Percentiles rank a stretch among this genome's conserved stretches.
phyloP scores from a whole-genome alignment of 163 green algal species.

The Chlorella variabilis region DNA sequence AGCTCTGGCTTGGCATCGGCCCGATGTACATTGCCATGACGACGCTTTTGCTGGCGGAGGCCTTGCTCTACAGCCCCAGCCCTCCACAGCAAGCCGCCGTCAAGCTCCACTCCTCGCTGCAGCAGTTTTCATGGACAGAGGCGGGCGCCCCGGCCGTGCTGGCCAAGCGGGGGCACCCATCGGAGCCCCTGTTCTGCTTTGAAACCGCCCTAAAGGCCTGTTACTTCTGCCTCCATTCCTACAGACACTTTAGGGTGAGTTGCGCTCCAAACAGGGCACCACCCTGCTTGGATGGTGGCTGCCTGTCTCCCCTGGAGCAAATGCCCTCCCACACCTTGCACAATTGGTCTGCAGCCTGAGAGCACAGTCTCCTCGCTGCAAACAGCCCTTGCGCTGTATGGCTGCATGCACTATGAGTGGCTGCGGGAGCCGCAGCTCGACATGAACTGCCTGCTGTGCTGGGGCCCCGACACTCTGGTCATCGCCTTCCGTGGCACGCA shows the following conservation, averaged over 20 bases:
- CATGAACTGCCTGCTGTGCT: conserved; percentile 34
- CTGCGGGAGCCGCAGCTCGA: conserved; percentile 25
- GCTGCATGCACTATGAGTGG: conserved; percentile 32
- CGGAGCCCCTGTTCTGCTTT: conserved; percentile 37
- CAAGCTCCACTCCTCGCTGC: conserved; percentile 21
- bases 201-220: conserved; percentile 16
- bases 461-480: conserved; percentile 10
- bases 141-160: neutral
- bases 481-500: conserved; percentile 33
- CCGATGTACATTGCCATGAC: conserved; percentile 19
- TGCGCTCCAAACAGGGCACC: no score
- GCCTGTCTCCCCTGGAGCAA: no score
- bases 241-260: conserved; percentile 21
- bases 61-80: conserved; percentile 26
- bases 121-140: conserved; percentile 34
- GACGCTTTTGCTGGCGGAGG: neutral
- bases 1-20: conserved; percentile 6
- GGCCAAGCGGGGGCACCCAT: conserved; percentile 4
- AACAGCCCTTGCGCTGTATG: conserved; percentile 29
- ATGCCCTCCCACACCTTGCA: no score
- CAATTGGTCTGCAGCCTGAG: neutral
- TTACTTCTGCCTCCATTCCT: conserved; percentile 33
- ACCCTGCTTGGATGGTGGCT: no score
- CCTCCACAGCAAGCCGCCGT: conserved; percentile 2
- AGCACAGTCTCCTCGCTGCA: conserved; percentile 15